Evolutionary conservation across 768 basidiomycete genomes (phyloP).

Genomic region (Kwoniella heveanensis): DNA sequence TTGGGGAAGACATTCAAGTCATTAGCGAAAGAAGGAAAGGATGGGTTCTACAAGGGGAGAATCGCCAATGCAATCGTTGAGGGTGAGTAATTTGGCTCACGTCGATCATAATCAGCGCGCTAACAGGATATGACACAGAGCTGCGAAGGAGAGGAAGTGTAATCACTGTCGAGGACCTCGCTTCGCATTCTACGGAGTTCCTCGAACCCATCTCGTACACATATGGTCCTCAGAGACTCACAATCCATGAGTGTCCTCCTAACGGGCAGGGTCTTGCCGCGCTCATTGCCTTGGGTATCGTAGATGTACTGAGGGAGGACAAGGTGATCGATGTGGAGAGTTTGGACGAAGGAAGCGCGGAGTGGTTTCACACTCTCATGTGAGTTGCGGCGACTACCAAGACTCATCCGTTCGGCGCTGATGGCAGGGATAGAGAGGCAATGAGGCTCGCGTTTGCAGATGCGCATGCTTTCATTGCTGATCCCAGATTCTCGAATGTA

Average conservation of each 20-base stretch:
- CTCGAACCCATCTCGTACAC: slow-evolving; percentile 87
- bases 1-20: slow-evolving; percentile 77
- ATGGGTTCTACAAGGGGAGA: slow-evolving; percentile 87
- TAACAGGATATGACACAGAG: slow-evolving; percentile 57
- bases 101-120: neutral
- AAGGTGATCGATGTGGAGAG: slow-evolving; percentile 68
- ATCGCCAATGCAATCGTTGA: slow-evolving; percentile 86
- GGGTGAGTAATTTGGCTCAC: slow-evolving; percentile 39
- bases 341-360: slow-evolving; percentile 81
- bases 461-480: slow-evolving; percentile 69
- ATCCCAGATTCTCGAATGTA: slow-evolving; percentile 72
- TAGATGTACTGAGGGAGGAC: slow-evolving; percentile 78
- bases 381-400: slow-evolving; percentile 13
- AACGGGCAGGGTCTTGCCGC: slow-evolving; percentile 79
- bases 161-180: slow-evolving; percentile 88
- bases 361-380: slow-evolving; percentile 75
- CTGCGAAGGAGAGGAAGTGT: slow-evolving; percentile 74
- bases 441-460: slow-evolving; percentile 66
- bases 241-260: slow-evolving; percentile 26
- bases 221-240: slow-evolving; percentile 60
- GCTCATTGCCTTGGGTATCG: slow-evolving; percentile 80
- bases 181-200: slow-evolving; percentile 70
- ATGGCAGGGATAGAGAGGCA: slow-evolving; percentile 11
- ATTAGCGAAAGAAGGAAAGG: slow-evolving; percentile 77
- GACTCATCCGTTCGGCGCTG: neutral